Conservation (phyloP, 2,329 filamentous ascomycete species). For the Ceratocystiopsis sp. region DNA sequence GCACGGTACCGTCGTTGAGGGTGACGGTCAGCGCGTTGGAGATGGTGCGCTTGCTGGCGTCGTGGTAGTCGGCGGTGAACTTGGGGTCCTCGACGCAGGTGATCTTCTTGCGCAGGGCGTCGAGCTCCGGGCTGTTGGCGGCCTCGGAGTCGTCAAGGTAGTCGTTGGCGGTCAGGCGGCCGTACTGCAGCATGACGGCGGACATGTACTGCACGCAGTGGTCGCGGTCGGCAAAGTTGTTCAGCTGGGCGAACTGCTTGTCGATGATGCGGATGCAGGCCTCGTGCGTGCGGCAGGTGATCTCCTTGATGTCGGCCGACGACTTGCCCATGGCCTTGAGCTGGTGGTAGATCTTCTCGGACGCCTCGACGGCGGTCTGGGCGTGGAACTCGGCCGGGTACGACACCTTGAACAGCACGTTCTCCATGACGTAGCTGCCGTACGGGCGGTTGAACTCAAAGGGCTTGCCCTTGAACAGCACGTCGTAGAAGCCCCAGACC, state of each 20-base stretch:
- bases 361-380: constrained; percentile 91
- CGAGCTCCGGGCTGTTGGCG: constrained; percentile 74
- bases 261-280: constrained; percentile 98
- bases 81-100: constrained; percentile 89
- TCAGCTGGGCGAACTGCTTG: constrained; percentile 81
- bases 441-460: constrained; percentile 95
- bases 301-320: constrained; percentile 79
- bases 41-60: constrained; percentile 85
- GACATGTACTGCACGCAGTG: constrained; percentile 99
- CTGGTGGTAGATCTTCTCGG: constrained; percentile 71
- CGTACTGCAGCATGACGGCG: constrained; percentile 86
- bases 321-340: constrained; percentile 76
- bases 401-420: constrained; percentile 98
- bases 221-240: constrained; percentile 98
- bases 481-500: constrained; percentile 97
- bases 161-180: constrained; percentile 82
- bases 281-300: constrained; percentile 94
- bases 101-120: constrained; percentile 85
- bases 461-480: constrained; percentile 87
- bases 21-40: constrained; percentile 92
- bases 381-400: constrained; percentile 81
- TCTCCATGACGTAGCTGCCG: constrained; percentile 99
- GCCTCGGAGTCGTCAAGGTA: constrained; percentile 89
- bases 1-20: constrained; percentile 80
- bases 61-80: constrained; percentile 91